Evolutionary conservation across 2,329 filamentous ascomycete genomes (phyloP).

Genomic region (Pseudovirgaria hyperparasitica): DNA sequence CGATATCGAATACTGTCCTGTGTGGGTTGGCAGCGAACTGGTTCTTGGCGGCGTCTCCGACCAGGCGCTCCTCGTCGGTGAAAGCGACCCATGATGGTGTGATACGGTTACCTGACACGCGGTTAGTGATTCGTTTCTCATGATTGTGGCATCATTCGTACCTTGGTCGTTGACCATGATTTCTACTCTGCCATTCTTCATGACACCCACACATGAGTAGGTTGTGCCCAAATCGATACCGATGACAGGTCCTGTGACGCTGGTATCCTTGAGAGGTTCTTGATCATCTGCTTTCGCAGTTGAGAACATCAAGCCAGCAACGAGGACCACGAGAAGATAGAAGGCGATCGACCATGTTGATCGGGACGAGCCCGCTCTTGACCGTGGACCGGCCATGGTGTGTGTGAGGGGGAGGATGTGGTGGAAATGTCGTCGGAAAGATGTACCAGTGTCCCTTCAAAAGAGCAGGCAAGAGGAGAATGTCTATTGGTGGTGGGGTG

Average conservation of each 20-base stretch:
- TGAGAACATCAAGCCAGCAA: conserved; percentile 71
- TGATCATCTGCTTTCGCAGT: conserved; percentile 61
- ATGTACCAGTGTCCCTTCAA: too few relatives aligned
- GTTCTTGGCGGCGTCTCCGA: conserved; percentile 66
- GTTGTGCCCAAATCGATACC: conserved; percentile 25
- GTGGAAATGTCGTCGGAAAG: too few relatives aligned
- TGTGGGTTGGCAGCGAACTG: conserved; percentile 36
- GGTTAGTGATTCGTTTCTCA: conserved; percentile 12
- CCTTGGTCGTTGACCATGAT: conserved; percentile 33
- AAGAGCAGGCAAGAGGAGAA: too few relatives aligned
- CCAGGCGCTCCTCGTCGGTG: conserved; percentile 90
- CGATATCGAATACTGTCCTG: conserved; percentile 34
- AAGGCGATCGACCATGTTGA: conserved; percentile 80
- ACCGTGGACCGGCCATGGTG: conserved; percentile 48
- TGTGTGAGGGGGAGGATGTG: conserved; percentile 10
- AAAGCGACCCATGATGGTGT: conserved; percentile 75
- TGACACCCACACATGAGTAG: conserved; percentile 24
- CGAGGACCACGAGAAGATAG: conserved; percentile 83
- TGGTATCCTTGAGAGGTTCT: conserved; percentile 42
- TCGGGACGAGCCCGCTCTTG: conserved; percentile 51
- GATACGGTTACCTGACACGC: conserved; percentile 26
- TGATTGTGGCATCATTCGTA: conserved; percentile 8
- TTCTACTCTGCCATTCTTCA: conserved; percentile 30
- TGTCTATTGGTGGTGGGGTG: too few relatives aligned
- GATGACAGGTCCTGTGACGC: conserved; percentile 20